Percentiles rank a stretch among this genome's conserved stretches.
Evolutionary conservation across 2,329 filamentous ascomycete species (phyloP).

Genomic region (Colletotrichum musicola): DNA sequence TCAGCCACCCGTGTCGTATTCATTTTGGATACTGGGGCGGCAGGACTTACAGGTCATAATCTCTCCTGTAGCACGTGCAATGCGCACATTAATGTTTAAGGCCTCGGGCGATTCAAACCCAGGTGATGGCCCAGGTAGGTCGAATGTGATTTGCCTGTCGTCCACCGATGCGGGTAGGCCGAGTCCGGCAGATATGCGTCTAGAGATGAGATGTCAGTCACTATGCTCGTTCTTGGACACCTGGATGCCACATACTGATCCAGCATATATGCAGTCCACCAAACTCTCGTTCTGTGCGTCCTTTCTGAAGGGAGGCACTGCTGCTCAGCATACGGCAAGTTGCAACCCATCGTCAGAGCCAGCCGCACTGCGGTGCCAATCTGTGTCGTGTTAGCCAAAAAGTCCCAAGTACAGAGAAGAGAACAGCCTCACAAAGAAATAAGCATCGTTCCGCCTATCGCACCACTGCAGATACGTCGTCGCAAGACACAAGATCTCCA

Average conservation of each 20-base stretch:
- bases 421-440: conserved; percentile 42
- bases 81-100: conserved; percentile 45
- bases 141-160: conserved; percentile 45
- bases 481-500: conserved; percentile 45
- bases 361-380: conserved; percentile 45
- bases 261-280: conserved; percentile 49
- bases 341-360: conserved; percentile 45
- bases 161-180: conserved; percentile 45
- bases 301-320: conserved; percentile 44
- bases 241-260: conserved; percentile 41
- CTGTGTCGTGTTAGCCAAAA: conserved; percentile 12
- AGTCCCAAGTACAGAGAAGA: no score
- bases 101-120: conserved; percentile 45
- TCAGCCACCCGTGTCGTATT: background rate
- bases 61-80: conserved; percentile 45
- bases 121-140: conserved; percentile 43
- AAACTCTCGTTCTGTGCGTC: conserved; percentile 44
- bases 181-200: conserved; percentile 45
- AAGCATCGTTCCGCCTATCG: conserved; percentile 46
- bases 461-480: conserved; percentile 47
- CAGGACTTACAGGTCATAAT: conserved; percentile 45
- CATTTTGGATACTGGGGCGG: background rate
- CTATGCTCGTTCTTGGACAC: accelerated
- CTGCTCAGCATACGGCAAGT: conserved; percentile 44
- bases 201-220: background rate